phyloP scores from a whole-genome alignment of 805 yeast species.

The Candida sonorensis region DNA sequence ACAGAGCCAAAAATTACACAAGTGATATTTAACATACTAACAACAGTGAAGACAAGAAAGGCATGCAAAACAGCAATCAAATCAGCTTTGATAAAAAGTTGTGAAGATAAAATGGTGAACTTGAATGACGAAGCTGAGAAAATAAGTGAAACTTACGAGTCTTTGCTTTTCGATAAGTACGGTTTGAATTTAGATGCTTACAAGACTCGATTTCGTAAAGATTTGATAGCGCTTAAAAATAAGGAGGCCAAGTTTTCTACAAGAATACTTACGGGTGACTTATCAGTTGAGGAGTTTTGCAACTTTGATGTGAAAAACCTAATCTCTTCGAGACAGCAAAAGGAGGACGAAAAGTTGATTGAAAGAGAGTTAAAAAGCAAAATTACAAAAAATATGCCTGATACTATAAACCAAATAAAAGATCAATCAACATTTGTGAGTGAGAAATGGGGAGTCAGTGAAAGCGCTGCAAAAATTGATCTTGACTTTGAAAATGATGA shows the following conservation, averaged over 20 bases:
- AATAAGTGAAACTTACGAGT: slow-evolving; percentile 19
- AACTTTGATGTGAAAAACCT: slow-evolving; percentile 16
- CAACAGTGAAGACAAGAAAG: slow-evolving; percentile 12
- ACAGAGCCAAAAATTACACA: no score
- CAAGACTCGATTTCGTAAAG: slow-evolving; percentile 24
- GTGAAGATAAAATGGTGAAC: slow-evolving; percentile 1
- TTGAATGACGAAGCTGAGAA: slow-evolving; percentile 1
- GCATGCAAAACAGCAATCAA: slow-evolving; percentile 19
- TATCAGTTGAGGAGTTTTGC: slow-evolving; percentile 18
- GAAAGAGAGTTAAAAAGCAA: slow-evolving; percentile 25
- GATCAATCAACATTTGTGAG: slow-evolving; percentile 19
- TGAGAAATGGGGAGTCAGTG: slow-evolving; percentile 30
- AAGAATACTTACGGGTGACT: slow-evolving; percentile 12
- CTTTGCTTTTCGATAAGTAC: slow-evolving; percentile 12
- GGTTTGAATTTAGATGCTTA: slow-evolving; percentile 15
- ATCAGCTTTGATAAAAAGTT: slow-evolving; percentile 9
- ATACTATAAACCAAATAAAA: slow-evolving; percentile 21
- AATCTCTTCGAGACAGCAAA: slow-evolving; percentile 22
- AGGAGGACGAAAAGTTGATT: slow-evolving; percentile 22
- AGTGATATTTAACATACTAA: no score
- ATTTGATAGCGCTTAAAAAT: slow-evolving; percentile 25
- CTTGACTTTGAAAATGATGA: slow-evolving; percentile 17
- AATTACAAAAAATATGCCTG: slow-evolving; percentile 20
- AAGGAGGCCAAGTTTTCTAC: slow-evolving; percentile 19
- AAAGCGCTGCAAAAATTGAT: slow-evolving; percentile 29